A percentile compares a stretch with the other conserved stretches of the same genome.
These are phyloP conservation scores for Neoarthrinium moseri DNA, from an alignment of 2,329 filamentous ascomycete species.

Conservation along the genomic window DNA sequence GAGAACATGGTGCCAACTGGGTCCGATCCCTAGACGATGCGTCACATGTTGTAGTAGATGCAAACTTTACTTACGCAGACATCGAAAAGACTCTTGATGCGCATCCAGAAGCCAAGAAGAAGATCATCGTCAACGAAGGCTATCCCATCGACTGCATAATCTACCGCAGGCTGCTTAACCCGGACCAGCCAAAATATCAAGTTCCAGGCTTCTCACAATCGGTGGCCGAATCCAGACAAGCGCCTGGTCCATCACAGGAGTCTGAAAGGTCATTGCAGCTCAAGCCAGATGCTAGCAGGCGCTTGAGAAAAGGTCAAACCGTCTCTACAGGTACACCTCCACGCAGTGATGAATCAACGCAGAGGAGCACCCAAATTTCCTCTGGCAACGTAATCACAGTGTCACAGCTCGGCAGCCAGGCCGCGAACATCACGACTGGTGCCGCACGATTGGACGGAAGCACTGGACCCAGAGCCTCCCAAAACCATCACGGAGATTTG, in stretches of 20 bases:
- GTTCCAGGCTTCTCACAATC: conserved; percentile 47
- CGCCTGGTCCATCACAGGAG: conserved; percentile 12
- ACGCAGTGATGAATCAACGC: conserved; percentile 31
- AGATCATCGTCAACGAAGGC: conserved; percentile 63
- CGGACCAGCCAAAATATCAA: conserved; percentile 56
- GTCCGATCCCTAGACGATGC: conserved; percentile 56
- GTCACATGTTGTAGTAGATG: conserved; percentile 81
- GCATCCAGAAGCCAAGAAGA: conserved; percentile 26
- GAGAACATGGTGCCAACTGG: conserved; percentile 75
- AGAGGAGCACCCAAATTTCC: conserved; percentile 11
- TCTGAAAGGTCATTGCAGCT: conserved; percentile 43
- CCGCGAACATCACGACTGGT: not conserved
- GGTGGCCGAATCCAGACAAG: conserved; percentile 7
- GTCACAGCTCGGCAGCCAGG: not conserved
- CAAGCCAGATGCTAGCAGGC: conserved; percentile 42
- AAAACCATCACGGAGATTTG: not conserved
- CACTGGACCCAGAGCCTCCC: not conserved
- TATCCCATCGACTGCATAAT: conserved; percentile 69
- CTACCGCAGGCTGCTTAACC: conserved; percentile 57
- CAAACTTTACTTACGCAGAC: conserved; percentile 60
- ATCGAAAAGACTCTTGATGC: conserved; percentile 57
- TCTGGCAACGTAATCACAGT: not conserved
- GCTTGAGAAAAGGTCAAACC: conserved; percentile 36
- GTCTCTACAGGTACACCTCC: conserved; percentile 36
- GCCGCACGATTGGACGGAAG: too few species aligned